phyloP scores from a whole-genome alignment of 345 rosid genomes.

The Populus euphratica region DNA sequence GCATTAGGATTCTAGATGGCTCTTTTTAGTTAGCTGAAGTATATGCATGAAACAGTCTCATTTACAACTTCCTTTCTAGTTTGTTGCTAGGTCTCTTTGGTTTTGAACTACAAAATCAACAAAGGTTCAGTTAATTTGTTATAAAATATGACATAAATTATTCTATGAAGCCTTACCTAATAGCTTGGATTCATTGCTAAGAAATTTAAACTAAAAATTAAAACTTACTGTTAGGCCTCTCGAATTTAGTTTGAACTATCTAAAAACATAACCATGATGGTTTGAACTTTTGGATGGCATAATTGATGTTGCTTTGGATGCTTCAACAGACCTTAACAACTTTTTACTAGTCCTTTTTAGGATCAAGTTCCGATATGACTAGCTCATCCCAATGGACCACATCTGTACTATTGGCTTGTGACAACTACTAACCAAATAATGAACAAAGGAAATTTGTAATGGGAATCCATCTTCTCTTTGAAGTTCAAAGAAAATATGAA shows the following conservation, averaged over 20 bases:
- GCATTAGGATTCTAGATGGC: background rate
- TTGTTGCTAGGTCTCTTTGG: no score
- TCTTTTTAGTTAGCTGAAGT: background rate
- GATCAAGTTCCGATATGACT: background rate
- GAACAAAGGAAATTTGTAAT: slow-evolving; percentile 6
- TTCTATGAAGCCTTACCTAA: no score
- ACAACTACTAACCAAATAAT: background rate
- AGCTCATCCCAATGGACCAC: background rate
- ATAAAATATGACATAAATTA: no score
- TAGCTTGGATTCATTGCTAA: no score
- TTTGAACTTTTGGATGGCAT: background rate
- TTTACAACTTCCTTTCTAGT: no score
- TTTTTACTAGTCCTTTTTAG: background rate
- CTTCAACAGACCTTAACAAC: background rate
- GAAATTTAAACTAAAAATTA: no score
- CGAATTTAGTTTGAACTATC: no score
- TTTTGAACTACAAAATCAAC: no score
- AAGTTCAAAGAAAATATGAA: slow-evolving; percentile 25
- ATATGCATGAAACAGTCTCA: no score
- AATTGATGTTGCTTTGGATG: background rate
- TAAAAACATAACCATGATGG: background rate
- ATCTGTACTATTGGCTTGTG: background rate
- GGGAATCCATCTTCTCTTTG: slow-evolving; percentile 20
- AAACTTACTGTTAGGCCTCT: no score
- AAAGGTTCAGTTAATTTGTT: no score